Evolutionary conservation across 345 rosid genomes (phyloP).

Genomic region (Rhizophora mangle): DNA sequence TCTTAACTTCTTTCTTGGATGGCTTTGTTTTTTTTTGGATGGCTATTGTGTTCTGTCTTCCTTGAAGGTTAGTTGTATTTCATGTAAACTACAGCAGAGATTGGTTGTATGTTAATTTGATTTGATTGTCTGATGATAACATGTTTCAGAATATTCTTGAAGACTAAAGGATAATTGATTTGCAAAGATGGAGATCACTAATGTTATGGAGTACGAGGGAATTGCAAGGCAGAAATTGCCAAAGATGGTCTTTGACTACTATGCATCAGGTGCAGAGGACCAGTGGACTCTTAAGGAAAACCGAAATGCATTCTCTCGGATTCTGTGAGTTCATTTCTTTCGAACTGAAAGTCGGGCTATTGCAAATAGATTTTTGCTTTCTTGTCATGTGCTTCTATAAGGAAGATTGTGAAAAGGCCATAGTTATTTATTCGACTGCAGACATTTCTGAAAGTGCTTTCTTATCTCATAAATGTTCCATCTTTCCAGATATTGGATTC

Average conservation of each 20-base stretch:
- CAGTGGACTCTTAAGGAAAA: slow-evolving; percentile 92
- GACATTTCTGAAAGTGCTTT: not conserved
- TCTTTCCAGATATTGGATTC: not conserved
- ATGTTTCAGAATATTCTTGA: slow-evolving; percentile 1
- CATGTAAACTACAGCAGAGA: not conserved
- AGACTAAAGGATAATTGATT: slow-evolving; percentile 1
- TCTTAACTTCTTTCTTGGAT: not conserved
- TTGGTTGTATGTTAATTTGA: not conserved
- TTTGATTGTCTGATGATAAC: not conserved
- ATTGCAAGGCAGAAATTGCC: slow-evolving; percentile 87
- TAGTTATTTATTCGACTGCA: too few species aligned
- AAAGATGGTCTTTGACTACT: slow-evolving; percentile 91
- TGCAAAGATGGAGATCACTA: slow-evolving; percentile 67
- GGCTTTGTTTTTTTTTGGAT: not conserved
- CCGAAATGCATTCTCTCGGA: slow-evolving; percentile 78
- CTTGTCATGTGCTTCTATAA: not conserved
- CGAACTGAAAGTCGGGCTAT: not conserved
- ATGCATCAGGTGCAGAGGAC: slow-evolving; percentile 95
- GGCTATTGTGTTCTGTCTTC: not conserved
- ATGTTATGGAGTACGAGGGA: slow-evolving; percentile 78
- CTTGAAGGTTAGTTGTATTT: not conserved
- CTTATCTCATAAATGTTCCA: not conserved
- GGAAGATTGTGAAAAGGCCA: not conserved
- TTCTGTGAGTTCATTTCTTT: slow-evolving; percentile 46
- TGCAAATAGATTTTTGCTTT: not conserved